Evolutionary conservation across 108 stramenopile genomes (phyloP).

Genomic region (Cyclotella kingstonii): DNA sequence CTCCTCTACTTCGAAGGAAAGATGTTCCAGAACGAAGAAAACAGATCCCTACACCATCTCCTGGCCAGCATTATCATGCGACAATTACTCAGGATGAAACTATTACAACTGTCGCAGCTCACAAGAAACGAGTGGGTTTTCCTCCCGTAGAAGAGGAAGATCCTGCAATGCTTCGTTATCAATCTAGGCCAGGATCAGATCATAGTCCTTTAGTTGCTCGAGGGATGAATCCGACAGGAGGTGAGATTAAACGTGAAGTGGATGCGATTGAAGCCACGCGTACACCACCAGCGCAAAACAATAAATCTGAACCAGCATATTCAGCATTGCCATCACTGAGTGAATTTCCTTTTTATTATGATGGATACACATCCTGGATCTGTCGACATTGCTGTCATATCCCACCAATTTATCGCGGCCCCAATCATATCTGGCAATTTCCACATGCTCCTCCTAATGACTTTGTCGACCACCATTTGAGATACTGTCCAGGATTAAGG

Average conservation of each 20-base stretch:
- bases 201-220: constrained; percentile 23
- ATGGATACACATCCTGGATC: constrained; percentile 44
- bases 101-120: constrained; percentile 6
- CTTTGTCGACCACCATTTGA: constrained; percentile 39
- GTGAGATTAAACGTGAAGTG: not conserved
- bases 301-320: not conserved
- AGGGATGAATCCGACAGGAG: not conserved
- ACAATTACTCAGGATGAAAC: constrained; percentile 1
- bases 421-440: constrained; percentile 45
- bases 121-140: constrained; percentile 1
- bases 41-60: constrained; percentile 23
- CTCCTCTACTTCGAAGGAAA: constrained; percentile 27
- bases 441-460: constrained; percentile 39
- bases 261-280: not conserved
- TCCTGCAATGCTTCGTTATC: constrained; percentile 33
- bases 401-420: constrained; percentile 35
- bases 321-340: constrained; percentile 2
- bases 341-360: constrained; percentile 46
- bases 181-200: constrained; percentile 27
- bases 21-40: constrained; percentile 13
- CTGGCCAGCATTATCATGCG: constrained; percentile 29
- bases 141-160: constrained; percentile 25
- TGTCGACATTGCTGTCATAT: constrained; percentile 44
- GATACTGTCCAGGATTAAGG: constrained; percentile 40
- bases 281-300: not conserved